A percentile compares a stretch with the other conserved stretches of the same genome.
phyloP scores from a whole-genome alignment of 148 eudicot genomes.

The Vaccinium corymbosum region DNA sequence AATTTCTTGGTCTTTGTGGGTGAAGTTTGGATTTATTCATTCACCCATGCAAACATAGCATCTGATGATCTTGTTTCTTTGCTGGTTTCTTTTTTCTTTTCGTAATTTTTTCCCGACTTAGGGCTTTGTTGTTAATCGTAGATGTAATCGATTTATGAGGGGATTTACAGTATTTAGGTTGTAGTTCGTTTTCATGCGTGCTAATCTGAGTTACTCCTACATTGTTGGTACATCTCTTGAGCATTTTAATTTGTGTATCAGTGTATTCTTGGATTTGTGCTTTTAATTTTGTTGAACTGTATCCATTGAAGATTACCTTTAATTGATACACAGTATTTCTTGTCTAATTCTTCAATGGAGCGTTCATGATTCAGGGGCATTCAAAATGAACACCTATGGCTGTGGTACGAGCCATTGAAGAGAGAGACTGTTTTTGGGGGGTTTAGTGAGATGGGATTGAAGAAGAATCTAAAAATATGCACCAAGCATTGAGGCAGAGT shows the following conservation, averaged over 20 bases:
- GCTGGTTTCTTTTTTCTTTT: background rate
- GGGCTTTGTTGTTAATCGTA: background rate
- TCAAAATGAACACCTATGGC: too few relatives aligned
- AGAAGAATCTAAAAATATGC: too few relatives aligned
- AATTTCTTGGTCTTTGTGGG: constrained; percentile 22
- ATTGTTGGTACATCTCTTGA: background rate
- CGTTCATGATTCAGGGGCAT: background rate
- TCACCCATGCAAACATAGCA: constrained; percentile 14
- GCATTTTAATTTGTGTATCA: background rate
- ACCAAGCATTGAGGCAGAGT: too few relatives aligned
- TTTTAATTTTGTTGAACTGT: background rate
- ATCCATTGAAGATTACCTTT: background rate
- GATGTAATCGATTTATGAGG: constrained; percentile 4
- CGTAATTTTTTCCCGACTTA: background rate
- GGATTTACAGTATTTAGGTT: background rate
- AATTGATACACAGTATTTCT: background rate
- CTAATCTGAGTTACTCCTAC: background rate
- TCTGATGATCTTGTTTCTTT: background rate
- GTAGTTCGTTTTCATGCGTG: background rate
- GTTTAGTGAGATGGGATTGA: too few relatives aligned
- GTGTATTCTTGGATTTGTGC: background rate
- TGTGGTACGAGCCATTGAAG: too few relatives aligned
- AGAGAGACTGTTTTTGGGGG: too few relatives aligned
- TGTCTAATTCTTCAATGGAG: background rate
- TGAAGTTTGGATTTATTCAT: constrained; percentile 8